Base-by-base conservation (phyloP, 345 rosid genomes). In the Lumnitzera racemosa region DNA sequence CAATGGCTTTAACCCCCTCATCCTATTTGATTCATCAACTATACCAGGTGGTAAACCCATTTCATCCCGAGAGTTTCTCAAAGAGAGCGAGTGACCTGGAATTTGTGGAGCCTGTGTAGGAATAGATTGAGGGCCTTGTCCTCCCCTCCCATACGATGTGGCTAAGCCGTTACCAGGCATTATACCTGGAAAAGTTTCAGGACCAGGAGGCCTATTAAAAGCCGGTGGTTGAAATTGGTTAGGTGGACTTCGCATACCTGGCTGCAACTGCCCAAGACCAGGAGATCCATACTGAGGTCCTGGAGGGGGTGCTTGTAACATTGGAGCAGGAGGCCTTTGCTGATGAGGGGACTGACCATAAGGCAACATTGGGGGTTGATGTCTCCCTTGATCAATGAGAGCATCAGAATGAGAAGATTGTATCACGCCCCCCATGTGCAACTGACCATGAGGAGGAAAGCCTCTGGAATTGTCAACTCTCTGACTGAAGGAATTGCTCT, bases 211-310 rank as follows among this genome's bases (percentile, higher is more conserved):
- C n/a, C 65, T 67, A 62, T 67, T 70, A 55, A 67, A 54, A 41
- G 46, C 17, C 52, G 69, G 48, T 27, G 51, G 58, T 43, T 63
- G 76, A 20, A 62, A 25, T 58, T 58, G 50, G 20, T 67, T 71
- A 25, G 68, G 58, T 43, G 58, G 56, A 68, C 56, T 53, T 36
- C 57, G 36, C 25, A 65, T 75, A 20, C 70, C 64, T 23, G 59
- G 53, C 48, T 57, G 60, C 41, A 63, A 51, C 57, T 66, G 64
- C 11, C 73, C 79, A 25, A 78, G 67, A 46, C 72, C 80, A 23
- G 68, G 69, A 56, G 76, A 76, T 61, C 87, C 63, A 50, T 55
- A 49, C 46, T 73, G 84, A 23, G 69, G 67, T 65, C 83, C 81
- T 17, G 62, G 75, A 65, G 73, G 66, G 57, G 78, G 71, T 43